phyloP scores from a whole-genome alignment of 352 stramenopile genomes.

The Globisporangium nodosum region DNA sequence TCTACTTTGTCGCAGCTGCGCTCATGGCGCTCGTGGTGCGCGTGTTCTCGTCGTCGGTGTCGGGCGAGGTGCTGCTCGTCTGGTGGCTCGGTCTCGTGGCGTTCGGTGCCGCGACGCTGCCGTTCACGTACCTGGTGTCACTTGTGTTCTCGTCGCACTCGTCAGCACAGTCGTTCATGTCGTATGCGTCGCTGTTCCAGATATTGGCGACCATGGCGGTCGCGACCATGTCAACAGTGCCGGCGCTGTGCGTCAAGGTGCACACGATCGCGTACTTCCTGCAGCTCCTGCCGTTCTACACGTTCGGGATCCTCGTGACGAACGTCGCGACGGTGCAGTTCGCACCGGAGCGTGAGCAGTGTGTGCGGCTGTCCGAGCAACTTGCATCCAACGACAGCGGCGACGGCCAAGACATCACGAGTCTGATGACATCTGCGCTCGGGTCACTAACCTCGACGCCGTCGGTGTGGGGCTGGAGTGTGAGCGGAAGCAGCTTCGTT shows the following conservation, averaged over 20 bases:
- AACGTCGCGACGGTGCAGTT: conserved; percentile 51
- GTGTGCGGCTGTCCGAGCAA: conserved; percentile 16
- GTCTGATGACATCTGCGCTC: conserved; percentile 19
- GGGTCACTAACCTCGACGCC: conserved; percentile 11
- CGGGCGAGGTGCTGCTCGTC: conserved; percentile 26
- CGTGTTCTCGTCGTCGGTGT: conserved; percentile 30
- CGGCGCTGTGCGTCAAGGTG: conserved; percentile 42
- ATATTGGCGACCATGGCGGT: conserved; percentile 44
- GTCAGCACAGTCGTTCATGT: conserved; percentile 76
- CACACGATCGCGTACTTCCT: conserved; percentile 37
- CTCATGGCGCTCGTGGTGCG: conserved; percentile 29
- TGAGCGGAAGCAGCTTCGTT: conserved; percentile 34
- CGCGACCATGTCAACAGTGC: conserved; percentile 42
- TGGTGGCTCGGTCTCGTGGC: conserved; percentile 30
- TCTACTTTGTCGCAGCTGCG: conserved; percentile 27
- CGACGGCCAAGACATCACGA: conserved; percentile 5
- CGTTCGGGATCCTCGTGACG: conserved; percentile 40
- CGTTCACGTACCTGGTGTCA: conserved; percentile 60
- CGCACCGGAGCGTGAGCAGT: conserved; percentile 36
- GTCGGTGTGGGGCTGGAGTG: conserved; percentile 48
- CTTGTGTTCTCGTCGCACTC: conserved; percentile 72
- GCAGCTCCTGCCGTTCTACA: conserved; percentile 54
- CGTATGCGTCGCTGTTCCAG: conserved; percentile 66
- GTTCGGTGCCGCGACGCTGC: conserved; percentile 52
- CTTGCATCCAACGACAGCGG: not conserved